phyloP scores from a whole-genome alignment of 208 protist species.

The Lotmaria passim region DNA sequence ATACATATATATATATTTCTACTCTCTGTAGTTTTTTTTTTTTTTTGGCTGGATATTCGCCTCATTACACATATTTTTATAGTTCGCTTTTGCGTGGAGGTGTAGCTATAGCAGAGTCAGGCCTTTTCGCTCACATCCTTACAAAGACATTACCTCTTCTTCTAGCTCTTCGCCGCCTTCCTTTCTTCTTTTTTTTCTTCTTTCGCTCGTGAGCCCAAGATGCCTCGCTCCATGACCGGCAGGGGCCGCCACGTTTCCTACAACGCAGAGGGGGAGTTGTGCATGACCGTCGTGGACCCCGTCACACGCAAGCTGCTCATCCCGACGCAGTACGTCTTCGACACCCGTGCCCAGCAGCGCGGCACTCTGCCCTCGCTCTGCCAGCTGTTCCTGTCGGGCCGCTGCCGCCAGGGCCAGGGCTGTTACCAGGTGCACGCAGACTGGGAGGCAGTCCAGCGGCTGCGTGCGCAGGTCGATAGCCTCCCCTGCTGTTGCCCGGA shows the following conservation, averaged over 20 bases:
- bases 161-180: not conserved
- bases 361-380: constrained; percentile 71
- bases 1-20: no score
- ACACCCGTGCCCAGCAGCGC: constrained; percentile 64
- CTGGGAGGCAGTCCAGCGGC: constrained; percentile 51
- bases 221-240: constrained; percentile 22
- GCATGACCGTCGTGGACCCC: constrained; percentile 79
- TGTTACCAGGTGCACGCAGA: constrained; percentile 86
- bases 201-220: constrained; percentile 1
- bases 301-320: constrained; percentile 74
- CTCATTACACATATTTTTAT: not conserved
- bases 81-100: constrained; percentile 1
- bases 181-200: constrained; percentile 5
- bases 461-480: constrained; percentile 58
- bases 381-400: constrained; percentile 71
- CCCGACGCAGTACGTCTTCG: constrained; percentile 58
- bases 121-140: not conserved
- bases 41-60: not conserved
- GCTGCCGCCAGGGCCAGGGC: constrained; percentile 67
- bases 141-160: not conserved
- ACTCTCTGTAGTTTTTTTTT: not conserved
- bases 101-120: constrained; percentile 5
- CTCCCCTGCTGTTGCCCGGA: constrained; percentile 77
- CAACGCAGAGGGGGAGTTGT: constrained; percentile 44
- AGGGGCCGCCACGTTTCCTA: constrained; percentile 42